Conservation (phyloP, 805 yeast species). For the Alloascoidea hylecoeti region DNA sequence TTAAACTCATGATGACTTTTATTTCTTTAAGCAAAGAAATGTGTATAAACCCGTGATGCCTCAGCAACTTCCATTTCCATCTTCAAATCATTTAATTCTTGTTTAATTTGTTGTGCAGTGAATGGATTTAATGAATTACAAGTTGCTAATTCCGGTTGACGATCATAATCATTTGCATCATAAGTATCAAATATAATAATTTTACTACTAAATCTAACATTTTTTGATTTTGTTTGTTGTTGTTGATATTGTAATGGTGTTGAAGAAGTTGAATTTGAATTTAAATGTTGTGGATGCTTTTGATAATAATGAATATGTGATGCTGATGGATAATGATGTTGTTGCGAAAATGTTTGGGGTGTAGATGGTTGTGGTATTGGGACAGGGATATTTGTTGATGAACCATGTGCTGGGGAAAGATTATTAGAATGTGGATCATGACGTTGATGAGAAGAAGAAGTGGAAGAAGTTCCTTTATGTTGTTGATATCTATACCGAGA, state of each 20-base stretch:
- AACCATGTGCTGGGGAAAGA: no score
- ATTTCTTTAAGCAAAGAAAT: no score
- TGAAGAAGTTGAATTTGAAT: conserved; percentile 9
- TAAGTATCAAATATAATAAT: neutral
- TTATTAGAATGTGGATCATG: no score
- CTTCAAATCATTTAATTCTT: neutral
- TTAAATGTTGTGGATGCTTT: conserved; percentile 6
- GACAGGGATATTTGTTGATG: neutral
- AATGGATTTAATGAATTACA: neutral
- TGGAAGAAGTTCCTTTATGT: neutral
- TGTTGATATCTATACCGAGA: neutral
- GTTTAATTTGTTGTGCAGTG: neutral
- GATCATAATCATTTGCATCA: neutral
- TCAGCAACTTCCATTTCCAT: neutral
- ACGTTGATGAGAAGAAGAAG: neutral
- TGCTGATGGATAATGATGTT: neutral
- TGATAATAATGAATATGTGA: conserved; percentile 3
- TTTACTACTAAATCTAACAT: neutral
- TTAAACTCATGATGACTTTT: no score
- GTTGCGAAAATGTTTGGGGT: neutral
- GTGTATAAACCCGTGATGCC: neutral
- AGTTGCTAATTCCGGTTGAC: conserved; percentile 1
- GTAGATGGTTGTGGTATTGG: neutral
- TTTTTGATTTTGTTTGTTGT: neutral
- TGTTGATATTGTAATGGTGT: conserved; percentile 18